A percentile compares a stretch with the other conserved stretches of the same genome.
These are phyloP conservation scores for Moniliophthora roreri DNA, from an alignment of 1,284 basidiomycete genomes.

Conservation along the genomic window DNA sequence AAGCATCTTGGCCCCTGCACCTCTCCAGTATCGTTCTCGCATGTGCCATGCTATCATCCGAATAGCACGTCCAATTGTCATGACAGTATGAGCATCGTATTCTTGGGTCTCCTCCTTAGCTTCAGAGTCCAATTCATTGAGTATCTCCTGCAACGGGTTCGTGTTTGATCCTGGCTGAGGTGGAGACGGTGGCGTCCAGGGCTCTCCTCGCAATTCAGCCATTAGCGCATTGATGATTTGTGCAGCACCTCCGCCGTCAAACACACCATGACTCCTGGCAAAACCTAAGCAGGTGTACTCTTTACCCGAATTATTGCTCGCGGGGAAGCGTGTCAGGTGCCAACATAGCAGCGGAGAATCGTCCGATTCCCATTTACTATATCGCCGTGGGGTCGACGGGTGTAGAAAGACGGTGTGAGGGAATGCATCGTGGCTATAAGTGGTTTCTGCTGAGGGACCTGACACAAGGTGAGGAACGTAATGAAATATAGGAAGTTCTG, in stretches of 20 bases:
- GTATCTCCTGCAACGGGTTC: conserved; percentile 30
- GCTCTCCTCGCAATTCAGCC: conserved; percentile 33
- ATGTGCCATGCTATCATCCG: conserved; percentile 30
- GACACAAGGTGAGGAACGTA: conserved; percentile 25
- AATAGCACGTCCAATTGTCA: conserved; percentile 26
- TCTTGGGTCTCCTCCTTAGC: neutral
- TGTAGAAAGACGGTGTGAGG: conserved; percentile 36
- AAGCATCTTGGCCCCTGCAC: conserved; percentile 28
- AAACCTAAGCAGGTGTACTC: conserved; percentile 39
- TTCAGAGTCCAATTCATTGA: conserved; percentile 15
- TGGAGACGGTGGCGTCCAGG: conserved; percentile 33
- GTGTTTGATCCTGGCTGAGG: conserved; percentile 27
- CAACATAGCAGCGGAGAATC: conserved; percentile 38
- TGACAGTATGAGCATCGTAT: conserved; percentile 18
- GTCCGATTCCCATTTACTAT: conserved; percentile 30
- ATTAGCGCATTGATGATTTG: conserved; percentile 34
- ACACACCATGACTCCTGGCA: conserved; percentile 37
- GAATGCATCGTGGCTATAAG: conserved; percentile 20
- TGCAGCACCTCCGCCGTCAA: conserved; percentile 38
- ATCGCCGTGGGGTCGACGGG: conserved; percentile 34
- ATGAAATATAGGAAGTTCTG: conserved; percentile 29
- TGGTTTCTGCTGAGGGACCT: conserved; percentile 25
- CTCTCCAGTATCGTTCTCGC: conserved; percentile 30
- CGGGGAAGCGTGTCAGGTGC: conserved; percentile 38
- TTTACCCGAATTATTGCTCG: conserved; percentile 23